Percentiles rank a stretch among this genome's conserved stretches.
These are phyloP conservation scores for Linum trigynum DNA, from an alignment of 345 rosid species.

Conservation along the genomic window DNA sequence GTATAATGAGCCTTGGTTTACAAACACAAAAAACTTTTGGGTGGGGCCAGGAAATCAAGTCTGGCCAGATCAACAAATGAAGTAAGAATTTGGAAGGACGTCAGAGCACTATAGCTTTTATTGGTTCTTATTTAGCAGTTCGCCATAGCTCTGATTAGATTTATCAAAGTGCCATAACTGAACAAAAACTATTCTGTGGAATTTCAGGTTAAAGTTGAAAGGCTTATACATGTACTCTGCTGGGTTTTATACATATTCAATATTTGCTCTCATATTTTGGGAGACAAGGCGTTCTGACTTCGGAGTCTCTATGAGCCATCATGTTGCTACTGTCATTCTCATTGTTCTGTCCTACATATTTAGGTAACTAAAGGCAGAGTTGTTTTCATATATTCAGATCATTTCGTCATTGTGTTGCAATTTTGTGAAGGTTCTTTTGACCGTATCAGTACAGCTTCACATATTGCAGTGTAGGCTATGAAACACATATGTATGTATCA, in stretches of 20 bases:
- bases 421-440: background rate
- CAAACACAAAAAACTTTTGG: conserved; percentile 64
- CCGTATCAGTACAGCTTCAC: background rate
- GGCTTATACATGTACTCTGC: conserved; percentile 58
- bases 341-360: conserved; percentile 50
- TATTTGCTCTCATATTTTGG: conserved; percentile 76
- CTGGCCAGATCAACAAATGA: conserved; percentile 84
- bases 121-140: background rate
- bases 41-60: conserved; percentile 65
- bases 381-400: background rate
- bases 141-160: background rate
- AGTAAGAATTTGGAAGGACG: conserved; percentile 32
- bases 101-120: background rate
- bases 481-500: background rate
- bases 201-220: conserved; percentile 55
- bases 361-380: conserved; percentile 30
- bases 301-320: conserved; percentile 66
- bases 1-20: conserved; percentile 80
- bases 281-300: conserved; percentile 76
- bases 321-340: conserved; percentile 45
- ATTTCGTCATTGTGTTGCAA: background rate
- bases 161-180: background rate
- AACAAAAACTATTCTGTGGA: background rate
- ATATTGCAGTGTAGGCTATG: background rate
- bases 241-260: conserved; percentile 72